Evolutionary conservation across 2,329 filamentous ascomycete species (phyloP).

Genomic region (Neonectria faginata): DNA sequence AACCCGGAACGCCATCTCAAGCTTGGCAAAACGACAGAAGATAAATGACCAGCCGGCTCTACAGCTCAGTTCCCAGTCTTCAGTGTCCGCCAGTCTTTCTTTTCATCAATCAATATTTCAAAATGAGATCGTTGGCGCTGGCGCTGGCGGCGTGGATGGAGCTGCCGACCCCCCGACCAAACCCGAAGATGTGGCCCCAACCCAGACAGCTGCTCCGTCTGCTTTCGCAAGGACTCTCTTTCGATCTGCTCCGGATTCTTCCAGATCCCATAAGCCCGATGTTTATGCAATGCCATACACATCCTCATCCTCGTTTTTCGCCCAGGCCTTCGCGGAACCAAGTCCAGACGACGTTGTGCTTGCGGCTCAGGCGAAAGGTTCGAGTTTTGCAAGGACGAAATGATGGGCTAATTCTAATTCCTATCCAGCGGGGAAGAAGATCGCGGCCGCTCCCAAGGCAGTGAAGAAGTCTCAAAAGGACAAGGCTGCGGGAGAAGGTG

Average conservation of each 20-base stretch:
- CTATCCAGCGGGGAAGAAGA: slow-evolving; percentile 65
- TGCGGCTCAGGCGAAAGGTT: slow-evolving; percentile 90
- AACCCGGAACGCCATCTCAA: slow-evolving; percentile 33
- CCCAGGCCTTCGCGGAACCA: slow-evolving; percentile 80
- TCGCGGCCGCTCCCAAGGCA: slow-evolving; percentile 52
- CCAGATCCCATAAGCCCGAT: slow-evolving; percentile 47
- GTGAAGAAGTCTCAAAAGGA: slow-evolving; percentile 56
- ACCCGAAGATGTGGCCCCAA: slow-evolving; percentile 3
- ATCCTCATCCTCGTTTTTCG: slow-evolving; percentile 60
- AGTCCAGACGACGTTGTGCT: slow-evolving; percentile 93
- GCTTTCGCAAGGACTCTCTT: slow-evolving; percentile 68
- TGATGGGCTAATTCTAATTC: slow-evolving; percentile 66
- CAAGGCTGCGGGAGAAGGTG: slow-evolving; percentile 42
- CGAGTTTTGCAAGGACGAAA: slow-evolving; percentile 66
- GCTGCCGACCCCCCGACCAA: neutral
- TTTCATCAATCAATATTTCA: neutral
- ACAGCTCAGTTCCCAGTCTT: slow-evolving; percentile 12
- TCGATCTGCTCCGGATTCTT: slow-evolving; percentile 53
- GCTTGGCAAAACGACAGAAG: slow-evolving; percentile 44
- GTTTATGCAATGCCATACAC: slow-evolving; percentile 62
- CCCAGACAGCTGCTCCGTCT: slow-evolving; percentile 56
- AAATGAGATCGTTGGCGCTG: neutral
- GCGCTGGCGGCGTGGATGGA: neutral
- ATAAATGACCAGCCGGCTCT: slow-evolving; percentile 4
- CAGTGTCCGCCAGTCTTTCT: slow-evolving; percentile 1